Evolutionary conservation across 805 yeast species (phyloP), one percentile per base, ranked within the genome.

Genomic region (Suhomyces pyralidae): DNA sequence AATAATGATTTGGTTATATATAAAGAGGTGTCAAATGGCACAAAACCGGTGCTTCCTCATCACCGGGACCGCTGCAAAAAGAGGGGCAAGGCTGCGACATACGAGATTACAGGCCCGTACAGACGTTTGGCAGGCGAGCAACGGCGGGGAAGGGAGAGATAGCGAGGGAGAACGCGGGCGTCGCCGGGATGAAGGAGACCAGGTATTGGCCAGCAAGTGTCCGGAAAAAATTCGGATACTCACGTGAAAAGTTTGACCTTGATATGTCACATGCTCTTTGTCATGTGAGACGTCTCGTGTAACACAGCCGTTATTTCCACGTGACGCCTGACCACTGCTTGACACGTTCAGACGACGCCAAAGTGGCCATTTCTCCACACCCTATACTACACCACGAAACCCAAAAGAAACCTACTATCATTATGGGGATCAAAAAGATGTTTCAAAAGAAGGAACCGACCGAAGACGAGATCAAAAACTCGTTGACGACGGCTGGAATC

Each of bases 391-490:
- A 19, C 17, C 42, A 1, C 3, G 7, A 22, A 6, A 22, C 25
- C 25, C 25, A 22, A 38, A 14, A 10, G 8, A 6, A 22, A 9
- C 12, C 20, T 15, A 22, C 25, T 9, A 2, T n/a, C 50, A 67
- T 26, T 46, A 79, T 79, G 82, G 81, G 81, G 9, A 49, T 76
- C 56, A 77, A 70, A 56, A 71, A 73, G 53, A 72, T 76, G 61
- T 78, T 78, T 63, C 75, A 68, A 59, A 76, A 68, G 65, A 80
- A 78, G 59, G 84, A 81, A 56, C 79, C 79, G 36, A 74, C 80
- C 25, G 80, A 77, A 53, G 75, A 69, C 51, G 81, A 80, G 63
- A 62, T 78, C 53, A 62, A 70, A 46, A 73, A 73, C 46, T 70
- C 67, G 36, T 66, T 81, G 53, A 69, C 66, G 53, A 62, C 62